Base-by-base conservation (phyloP, 1,284 basidiomycete genomes). In the Cryptococcus amylolentus region DNA sequence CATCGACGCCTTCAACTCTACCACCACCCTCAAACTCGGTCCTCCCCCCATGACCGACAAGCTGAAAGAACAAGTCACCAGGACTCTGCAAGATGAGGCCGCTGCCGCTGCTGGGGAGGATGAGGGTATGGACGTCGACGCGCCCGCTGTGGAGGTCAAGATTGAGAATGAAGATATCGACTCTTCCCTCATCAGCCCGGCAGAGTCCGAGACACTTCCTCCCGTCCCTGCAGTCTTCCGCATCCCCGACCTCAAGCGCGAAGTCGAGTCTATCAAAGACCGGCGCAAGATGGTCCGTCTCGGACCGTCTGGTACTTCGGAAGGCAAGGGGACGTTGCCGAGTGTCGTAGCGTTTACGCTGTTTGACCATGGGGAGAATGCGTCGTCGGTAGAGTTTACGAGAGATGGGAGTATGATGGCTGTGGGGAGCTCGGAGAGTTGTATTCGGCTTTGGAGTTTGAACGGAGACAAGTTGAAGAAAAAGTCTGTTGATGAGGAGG, bases 341-440 rank as follows among this genome's bases (percentile, higher is more conserved):
- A 95, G 91, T 67, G 86, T 96, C 49, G 94, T 93, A 63, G 86
- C 90, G 3, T 96, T 95, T 72, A 96, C 93, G 2, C 73, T 97
- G 35, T 91, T 95, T 71, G 91, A 97, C 69, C 86, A 88, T 6
- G 86, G 87, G 38, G 92, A 96, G 79, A 88, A 89, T 26, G 83
- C 88, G 14, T 90, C 93, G 3, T 92, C 89, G 65, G 87, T 86
- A 55, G 85, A 87, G 14, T 97, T 98, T 70, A 98, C 95, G 16
- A 83, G 84, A 49, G 96, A 99, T 75, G 88, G 88, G 1, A 89
- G 92, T 6, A 77, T 98, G n/a, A 86, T 99, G 84, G 96, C 95
- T 1, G 91, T 89, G 28, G 96, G 96, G 1, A 98, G 97, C 69
- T 84, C 91, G 39, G 95, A 99, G 77, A 97, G 94, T 68, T 95